Evolutionary conservation across 2,329 filamentous ascomycete genomes (phyloP), one percentile per base, ranked within the genome.

Genomic region (Penicillium glabrum): DNA sequence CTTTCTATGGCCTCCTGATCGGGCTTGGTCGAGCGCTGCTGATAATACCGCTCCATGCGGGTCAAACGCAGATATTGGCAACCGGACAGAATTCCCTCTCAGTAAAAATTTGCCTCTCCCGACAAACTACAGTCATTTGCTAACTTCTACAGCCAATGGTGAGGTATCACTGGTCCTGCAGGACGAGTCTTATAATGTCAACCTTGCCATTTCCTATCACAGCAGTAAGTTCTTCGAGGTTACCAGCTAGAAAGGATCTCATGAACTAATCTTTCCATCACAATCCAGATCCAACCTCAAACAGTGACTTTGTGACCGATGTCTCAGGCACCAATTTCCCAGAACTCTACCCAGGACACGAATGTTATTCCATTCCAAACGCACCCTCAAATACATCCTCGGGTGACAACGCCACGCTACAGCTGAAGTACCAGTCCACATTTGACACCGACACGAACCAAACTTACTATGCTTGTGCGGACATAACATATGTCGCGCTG

Each of bases 41-140:
- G 84, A 87, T 65, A 86, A 86, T 63, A 81, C 69, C 5, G 75
- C 79, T 7, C 85, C 85, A 0, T 87, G 85, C 64, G 84, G 85
- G 51, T 84, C 82, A 11, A 70, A 73, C 11, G 74, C 76, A 16
- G 72, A 75, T 1, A 73, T 78, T 3, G 71, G 70, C 0, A 83
- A 83, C 59, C 74, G 85, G 53, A 86, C 83, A 0, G 67, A 78
- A 4, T 87, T 86, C 59, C 85, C 85, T 24, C 63, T 87, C 23
- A 71, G 82, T 83, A 67, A 58, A 76, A 5, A 9, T n/a, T 69
- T 49, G 29, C 55, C 2, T 13, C 43, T 37, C 14, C 27, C 13
- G 29, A 19, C 35, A 5, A 16, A 3, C 33, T 46, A 13, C 7
- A 9, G 10, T 8, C 26, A 16, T 23, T n/a, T 14, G 21, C 39